A percentile compares a stretch with the other conserved stretches of the same genome.
Evolutionary conservation across 1,139 yeast genomes (phyloP).

Genomic region (Hyphopichia fennica): DNA sequence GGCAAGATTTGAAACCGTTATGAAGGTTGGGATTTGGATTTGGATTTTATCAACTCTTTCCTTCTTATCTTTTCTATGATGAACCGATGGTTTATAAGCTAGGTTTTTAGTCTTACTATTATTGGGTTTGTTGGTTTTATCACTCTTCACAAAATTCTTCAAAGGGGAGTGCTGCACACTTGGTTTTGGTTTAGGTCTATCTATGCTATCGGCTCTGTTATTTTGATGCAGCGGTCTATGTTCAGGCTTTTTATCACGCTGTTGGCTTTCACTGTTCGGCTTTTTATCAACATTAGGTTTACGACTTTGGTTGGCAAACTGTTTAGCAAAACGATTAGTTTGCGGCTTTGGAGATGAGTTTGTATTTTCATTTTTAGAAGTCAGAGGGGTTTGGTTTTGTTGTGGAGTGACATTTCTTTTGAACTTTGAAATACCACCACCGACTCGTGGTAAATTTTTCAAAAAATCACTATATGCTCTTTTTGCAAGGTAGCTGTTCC

Average conservation of each 20-base stretch:
- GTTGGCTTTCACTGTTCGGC: not conserved
- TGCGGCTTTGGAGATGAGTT: not conserved
- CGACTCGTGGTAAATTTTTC: conserved; percentile 24
- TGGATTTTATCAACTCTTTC: conserved; percentile 22
- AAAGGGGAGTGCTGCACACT: not conserved
- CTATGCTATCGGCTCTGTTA: not conserved
- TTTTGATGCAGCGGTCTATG: too few species aligned
- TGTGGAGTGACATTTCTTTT: conserved; percentile 4
- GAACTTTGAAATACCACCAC: conserved; percentile 24
- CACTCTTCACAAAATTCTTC: too few species aligned
- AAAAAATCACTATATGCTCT: conserved; percentile 21
- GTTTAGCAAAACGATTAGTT: not conserved
- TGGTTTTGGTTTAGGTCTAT: not conserved
- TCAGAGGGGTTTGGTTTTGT: not conserved
- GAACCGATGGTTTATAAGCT: not conserved
- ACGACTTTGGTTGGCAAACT: not conserved
- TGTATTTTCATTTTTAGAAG: not conserved
- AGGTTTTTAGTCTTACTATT: not conserved
- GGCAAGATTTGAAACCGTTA: conserved; percentile 75
- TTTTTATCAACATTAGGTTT: not conserved
- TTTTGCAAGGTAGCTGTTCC: not conserved
- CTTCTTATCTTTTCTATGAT: not conserved
- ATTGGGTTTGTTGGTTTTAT: not conserved
- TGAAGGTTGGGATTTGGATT: conserved; percentile 67
- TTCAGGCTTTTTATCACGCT: not conserved